Evolutionary conservation across 2,329 filamentous ascomycete genomes (phyloP), one percentile per base, ranked within the genome.

Genomic region (Cytospora paraplurivora): DNA sequence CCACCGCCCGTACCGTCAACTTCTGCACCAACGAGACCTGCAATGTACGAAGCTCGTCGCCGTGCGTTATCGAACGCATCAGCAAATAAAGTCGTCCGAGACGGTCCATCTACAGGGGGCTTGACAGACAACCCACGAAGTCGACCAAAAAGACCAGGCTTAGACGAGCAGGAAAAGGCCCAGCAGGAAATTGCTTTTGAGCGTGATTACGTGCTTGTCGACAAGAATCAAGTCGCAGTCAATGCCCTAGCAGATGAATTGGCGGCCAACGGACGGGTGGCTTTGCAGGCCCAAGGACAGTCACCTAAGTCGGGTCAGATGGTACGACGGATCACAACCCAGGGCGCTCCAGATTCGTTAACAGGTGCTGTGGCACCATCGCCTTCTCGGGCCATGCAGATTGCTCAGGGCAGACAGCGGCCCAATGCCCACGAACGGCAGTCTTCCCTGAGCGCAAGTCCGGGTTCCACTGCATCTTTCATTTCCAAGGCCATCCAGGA

Each of bases 241-340:
- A 98, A 99, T 74, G 95, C 95, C 3, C 90, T 99, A 71, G 95
- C 95, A 27, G 95, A 99, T 75, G 94, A 98, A 76, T 81, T 99
- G 72, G 93, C 92, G 52, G 90, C 93, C 59, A 94, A 91, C 71
- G 90, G 91, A 55, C 87, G 87, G 56, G 77, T 88, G 27, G 82
- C 85, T 68, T 77, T 81, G 65, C 74, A 82, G 68, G 75, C 81
- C 63, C 76, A 70, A 71, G 72, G 76, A 32, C 73, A 78, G 35
- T 81, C 84, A 50, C 80, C 83, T 7, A 84, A 87, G 67, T 78
- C 85, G 10, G 85, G 85, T 11, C 81, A 85, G 27, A 86, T 95
- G 72, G 79, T 89, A 51, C 88, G 93, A 62, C 86, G 93, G 68
- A 86, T 90, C 17, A 95, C 93, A 0, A 90, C 91, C 44, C 91